Conservation (phyloP, 306 rosid species). For the Citrullus mucosospermus region DNA sequence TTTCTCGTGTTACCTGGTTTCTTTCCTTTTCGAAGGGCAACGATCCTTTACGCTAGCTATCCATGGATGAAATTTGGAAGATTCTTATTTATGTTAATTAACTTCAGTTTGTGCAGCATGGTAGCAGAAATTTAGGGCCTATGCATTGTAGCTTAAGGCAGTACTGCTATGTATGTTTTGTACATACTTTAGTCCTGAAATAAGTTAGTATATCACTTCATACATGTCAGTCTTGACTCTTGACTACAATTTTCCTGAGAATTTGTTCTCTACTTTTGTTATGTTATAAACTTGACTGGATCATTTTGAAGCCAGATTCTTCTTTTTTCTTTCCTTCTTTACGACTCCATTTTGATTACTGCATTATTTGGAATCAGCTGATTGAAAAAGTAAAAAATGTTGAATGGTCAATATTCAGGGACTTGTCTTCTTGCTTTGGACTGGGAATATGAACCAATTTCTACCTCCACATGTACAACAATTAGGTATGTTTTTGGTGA, state of each 20-base stretch:
- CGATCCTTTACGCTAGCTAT: constrained; percentile 12
- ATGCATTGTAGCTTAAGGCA: constrained; percentile 5
- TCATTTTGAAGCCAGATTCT: background rate
- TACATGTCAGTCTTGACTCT: background rate
- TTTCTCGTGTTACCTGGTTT: constrained; percentile 20
- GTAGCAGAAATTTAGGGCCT: constrained; percentile 27
- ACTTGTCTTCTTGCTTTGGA: background rate
- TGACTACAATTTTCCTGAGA: background rate
- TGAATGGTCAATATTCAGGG: background rate
- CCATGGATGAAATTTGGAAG: constrained; percentile 25
- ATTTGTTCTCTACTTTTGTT: background rate
- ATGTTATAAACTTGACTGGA: background rate
- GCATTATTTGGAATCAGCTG: background rate
- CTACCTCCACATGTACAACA: background rate
- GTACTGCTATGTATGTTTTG: constrained; percentile 26
- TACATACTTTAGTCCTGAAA: constrained; percentile 21
- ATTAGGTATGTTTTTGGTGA: background rate
- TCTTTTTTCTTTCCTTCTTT: background rate
- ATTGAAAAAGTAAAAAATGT: background rate
- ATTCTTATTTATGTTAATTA: constrained; percentile 23
- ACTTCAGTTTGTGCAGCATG: constrained; percentile 44
- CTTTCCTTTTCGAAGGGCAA: background rate
- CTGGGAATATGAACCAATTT: background rate
- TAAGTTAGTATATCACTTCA: constrained; percentile 18
- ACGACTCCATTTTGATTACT: background rate